Conservation (phyloP, 352 stramenopile species). For the Pilasporangium apinafurcum region DNA sequence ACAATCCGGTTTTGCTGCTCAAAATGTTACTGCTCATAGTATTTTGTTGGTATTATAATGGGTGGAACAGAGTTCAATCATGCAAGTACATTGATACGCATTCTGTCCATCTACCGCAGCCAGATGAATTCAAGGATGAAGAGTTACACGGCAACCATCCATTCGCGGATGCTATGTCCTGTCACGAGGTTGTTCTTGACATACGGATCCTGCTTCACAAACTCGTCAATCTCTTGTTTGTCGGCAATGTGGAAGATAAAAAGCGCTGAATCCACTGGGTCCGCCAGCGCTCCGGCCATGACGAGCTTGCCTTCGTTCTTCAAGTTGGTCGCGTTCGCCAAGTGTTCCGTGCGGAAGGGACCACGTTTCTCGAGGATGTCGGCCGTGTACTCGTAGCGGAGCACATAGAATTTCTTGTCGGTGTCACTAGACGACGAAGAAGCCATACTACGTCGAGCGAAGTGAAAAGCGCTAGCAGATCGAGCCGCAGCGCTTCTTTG, state of each 20-base stretch:
- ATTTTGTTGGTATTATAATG: no score
- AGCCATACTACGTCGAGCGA: constrained; percentile 10
- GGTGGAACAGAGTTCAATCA: no score
- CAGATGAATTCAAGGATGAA: no score
- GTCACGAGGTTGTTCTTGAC: constrained; percentile 69
- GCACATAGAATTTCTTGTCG: constrained; percentile 63
- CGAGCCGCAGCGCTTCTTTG: neutral
- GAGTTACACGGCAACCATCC: constrained; percentile 61
- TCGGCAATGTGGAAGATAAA: constrained; percentile 62
- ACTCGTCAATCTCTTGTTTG: constrained; percentile 52
- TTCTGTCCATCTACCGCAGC: no score
- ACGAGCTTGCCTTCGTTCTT: constrained; percentile 55
- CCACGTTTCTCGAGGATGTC: constrained; percentile 69
- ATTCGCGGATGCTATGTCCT: constrained; percentile 61
- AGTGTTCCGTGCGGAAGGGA: constrained; percentile 59
- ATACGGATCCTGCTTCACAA: constrained; percentile 63
- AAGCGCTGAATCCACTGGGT: constrained; percentile 49
- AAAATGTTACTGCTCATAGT: no score
- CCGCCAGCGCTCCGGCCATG: constrained; percentile 66
- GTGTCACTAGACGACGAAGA: constrained; percentile 25
- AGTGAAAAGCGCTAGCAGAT: neutral
- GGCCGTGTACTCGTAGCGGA: constrained; percentile 70
- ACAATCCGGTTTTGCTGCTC: no score
- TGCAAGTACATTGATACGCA: no score
- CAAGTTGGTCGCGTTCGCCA: constrained; percentile 35